Conservation (phyloP, 2,329 filamentous ascomycete species). For the Gliomastix tumulicola region DNA sequence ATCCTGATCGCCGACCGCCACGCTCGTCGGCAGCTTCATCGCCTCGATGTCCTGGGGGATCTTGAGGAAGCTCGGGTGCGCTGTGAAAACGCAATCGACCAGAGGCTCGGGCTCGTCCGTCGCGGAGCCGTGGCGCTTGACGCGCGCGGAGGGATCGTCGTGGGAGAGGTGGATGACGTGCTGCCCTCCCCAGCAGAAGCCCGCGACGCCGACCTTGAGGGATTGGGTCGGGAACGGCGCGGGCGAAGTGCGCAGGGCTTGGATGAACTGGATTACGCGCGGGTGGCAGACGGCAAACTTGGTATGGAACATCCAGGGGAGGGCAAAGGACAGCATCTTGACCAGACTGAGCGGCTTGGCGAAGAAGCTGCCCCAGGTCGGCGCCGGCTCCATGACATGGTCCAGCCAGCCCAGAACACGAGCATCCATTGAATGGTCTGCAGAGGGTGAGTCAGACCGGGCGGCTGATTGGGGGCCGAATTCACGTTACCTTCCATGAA, state of each 20-base stretch:
- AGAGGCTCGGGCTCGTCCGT: conserved; percentile 21
- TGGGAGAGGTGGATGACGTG: conserved; percentile 34
- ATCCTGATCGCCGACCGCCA: conserved; percentile 37
- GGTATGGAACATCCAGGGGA: conserved; percentile 3
- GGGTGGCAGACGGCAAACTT: conserved; percentile 3
- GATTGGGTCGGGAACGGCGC: conserved; percentile 3
- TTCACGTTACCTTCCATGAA: conserved; percentile 38
- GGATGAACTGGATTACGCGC: conserved; percentile 5
- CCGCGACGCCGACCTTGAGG: conserved; percentile 39
- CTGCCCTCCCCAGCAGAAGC: conserved; percentile 58
- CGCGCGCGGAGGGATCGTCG: conserved; percentile 15
- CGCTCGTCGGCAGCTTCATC: conserved; percentile 32
- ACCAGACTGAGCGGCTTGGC: conserved; percentile 4
- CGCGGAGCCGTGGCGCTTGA: conserved; percentile 2
- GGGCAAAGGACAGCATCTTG: neutral
- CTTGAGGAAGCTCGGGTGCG: conserved; percentile 39
- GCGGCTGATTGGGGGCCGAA: neutral
- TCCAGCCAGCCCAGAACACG: conserved; percentile 1
- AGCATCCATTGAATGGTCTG: conserved; percentile 3
- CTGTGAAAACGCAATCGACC: conserved; percentile 41
- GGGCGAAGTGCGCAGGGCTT: conserved; percentile 4
- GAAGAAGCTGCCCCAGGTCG: conserved; percentile 1
- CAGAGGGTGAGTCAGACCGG: neutral
- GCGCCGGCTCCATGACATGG: conserved; percentile 1
- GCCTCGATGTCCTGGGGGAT: conserved; percentile 37